Conservation (phyloP, 306 rosid species). For the Castanea mollissima region DNA sequence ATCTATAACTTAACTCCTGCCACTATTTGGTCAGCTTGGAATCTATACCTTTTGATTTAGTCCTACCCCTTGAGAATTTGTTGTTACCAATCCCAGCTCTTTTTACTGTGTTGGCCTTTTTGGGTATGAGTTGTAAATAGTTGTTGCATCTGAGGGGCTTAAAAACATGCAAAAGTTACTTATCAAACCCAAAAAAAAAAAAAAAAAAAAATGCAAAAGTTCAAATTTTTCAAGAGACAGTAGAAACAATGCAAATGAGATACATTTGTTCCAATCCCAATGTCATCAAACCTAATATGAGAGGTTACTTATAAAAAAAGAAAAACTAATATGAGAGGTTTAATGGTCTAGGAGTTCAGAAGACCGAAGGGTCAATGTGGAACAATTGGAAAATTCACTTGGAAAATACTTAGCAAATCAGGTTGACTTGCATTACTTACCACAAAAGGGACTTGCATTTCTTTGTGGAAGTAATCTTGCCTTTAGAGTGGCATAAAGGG, state of each 20-base stretch:
- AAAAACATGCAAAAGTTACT: background rate
- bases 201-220: too few species aligned
- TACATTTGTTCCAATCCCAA: background rate
- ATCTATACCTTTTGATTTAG: background rate
- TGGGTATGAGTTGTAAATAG: background rate
- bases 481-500: background rate
- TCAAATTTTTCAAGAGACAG: background rate
- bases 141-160: background rate
- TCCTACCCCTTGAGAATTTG: background rate
- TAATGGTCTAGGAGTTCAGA: background rate
- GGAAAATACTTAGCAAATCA: slow-evolving; percentile 2
- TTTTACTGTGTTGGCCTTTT: background rate
- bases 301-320: too few species aligned
- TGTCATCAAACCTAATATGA: background rate
- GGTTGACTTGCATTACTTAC: background rate
- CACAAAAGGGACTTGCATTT: background rate
- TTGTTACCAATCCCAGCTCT: background rate
- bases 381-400: background rate
- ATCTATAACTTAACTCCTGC: background rate
- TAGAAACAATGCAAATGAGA: background rate
- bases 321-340: background rate
- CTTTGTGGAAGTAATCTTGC: background rate
- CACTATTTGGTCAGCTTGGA: background rate
- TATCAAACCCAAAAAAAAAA: too few species aligned
- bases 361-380: background rate